phyloP scores from a whole-genome alignment of 345 rosid genomes.

The Euphorbia tirucalli region DNA sequence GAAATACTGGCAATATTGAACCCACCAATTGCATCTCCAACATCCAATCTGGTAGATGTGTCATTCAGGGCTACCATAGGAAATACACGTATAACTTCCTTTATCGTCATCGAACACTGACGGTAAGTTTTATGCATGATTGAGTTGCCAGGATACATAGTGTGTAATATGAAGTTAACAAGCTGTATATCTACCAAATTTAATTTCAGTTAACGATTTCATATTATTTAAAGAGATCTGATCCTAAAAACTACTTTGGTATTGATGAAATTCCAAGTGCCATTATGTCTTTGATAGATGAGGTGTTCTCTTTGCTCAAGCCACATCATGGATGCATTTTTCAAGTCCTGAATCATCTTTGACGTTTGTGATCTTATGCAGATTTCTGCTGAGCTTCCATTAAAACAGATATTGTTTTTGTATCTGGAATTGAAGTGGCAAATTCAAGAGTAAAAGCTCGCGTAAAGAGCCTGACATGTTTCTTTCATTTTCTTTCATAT shows the following conservation, averaged over 20 bases:
- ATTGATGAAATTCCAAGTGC: too few species aligned
- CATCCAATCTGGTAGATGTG: slow-evolving; percentile 65
- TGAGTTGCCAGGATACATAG: slow-evolving; percentile 75
- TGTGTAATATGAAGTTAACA: slow-evolving; percentile 72
- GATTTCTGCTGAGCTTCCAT: slow-evolving; percentile 67
- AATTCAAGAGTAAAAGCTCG: slow-evolving; percentile 54
- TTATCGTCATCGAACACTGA: slow-evolving; percentile 65
- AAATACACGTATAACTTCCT: slow-evolving; percentile 72
- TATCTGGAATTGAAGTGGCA: slow-evolving; percentile 52
- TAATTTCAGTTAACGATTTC: too few species aligned
- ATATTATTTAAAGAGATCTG: too few species aligned
- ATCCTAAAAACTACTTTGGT: too few species aligned
- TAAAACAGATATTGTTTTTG: slow-evolving; percentile 67
- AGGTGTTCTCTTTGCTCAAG: slow-evolving; percentile 17
- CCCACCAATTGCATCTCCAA: slow-evolving; percentile 83
- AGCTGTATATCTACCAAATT: slow-evolving; percentile 69
- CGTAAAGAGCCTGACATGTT: slow-evolving; percentile 68
- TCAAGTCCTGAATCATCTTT: slow-evolving; percentile 11
- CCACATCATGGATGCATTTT: slow-evolving; percentile 4
- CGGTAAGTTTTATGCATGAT: slow-evolving; percentile 81
- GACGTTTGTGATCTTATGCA: slow-evolving; percentile 27
- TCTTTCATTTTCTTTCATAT: slow-evolving; percentile 21
- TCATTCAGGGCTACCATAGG: slow-evolving; percentile 89
- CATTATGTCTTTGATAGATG: too few species aligned
- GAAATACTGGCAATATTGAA: slow-evolving; percentile 57